Conservation (phyloP, 108 stramenopile genomes). For the Craspedostauros australis region DNA sequence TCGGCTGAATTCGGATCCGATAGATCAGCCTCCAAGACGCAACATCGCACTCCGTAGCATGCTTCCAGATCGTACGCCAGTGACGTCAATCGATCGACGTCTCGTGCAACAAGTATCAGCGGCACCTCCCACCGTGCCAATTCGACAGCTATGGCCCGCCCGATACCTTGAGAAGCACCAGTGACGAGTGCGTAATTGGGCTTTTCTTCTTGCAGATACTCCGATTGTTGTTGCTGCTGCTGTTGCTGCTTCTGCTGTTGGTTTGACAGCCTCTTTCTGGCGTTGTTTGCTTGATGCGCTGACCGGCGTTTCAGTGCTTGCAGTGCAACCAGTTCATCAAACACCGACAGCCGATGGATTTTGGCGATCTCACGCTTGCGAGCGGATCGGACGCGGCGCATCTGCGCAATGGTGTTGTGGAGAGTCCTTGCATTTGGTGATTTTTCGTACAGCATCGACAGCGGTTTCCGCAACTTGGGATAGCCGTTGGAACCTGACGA, state of each 20-base stretch:
- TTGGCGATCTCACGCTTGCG: slow-evolving; percentile 29
- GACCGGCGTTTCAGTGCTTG: slow-evolving; percentile 30
- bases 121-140: slow-evolving; percentile 80
- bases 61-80: slow-evolving; percentile 76
- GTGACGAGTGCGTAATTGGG: slow-evolving; percentile 69
- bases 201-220: background rate
- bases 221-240: background rate
- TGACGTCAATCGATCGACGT: slow-evolving; percentile 39
- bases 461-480: slow-evolving; percentile 7
- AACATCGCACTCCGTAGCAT: slow-evolving; percentile 74
- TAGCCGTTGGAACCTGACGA: background rate
- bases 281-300: background rate
- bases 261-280: background rate
- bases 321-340: slow-evolving; percentile 37
- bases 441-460: too few species aligned
- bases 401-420: slow-evolving; percentile 3
- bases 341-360: slow-evolving; percentile 36
- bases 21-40: slow-evolving; percentile 69
- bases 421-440: slow-evolving; percentile 7
- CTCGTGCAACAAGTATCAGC: slow-evolving; percentile 73
- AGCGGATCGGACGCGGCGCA: slow-evolving; percentile 13
- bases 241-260: background rate
- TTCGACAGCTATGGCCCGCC: slow-evolving; percentile 77
- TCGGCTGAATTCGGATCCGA: slow-evolving; percentile 51
- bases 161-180: slow-evolving; percentile 77